Base-by-base conservation (phyloP, 73 alveolate genomes). In the Paramecium tetraurelia region DNA sequence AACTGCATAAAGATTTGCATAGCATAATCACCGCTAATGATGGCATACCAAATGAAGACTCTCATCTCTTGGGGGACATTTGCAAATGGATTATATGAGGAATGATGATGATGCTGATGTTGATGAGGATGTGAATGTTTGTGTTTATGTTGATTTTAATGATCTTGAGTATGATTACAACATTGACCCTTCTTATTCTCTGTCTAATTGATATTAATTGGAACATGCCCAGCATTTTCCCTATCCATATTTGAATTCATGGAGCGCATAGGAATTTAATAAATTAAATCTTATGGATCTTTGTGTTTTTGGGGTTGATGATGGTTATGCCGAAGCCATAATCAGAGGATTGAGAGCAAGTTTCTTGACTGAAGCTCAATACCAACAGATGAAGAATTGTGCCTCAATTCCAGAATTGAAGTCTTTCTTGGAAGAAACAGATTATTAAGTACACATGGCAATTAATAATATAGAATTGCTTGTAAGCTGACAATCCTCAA, bases 321-420 rank as follows among this genome's bases (percentile, higher is more conserved):
- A 97, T 93, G 99, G 99, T 69, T 98, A 96, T 92, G 96, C 99
- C 7, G 99, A 98, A 94, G 99, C 99, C 94, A 92, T 98, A 72
- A 84, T 95, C 76, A 89, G 99, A 87, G 99, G 99, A 21, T 95
- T 97, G 80, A 95, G 99, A 93, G 95, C 97, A 95, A 96, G 99
- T 63, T 97, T 98, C 97, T 94, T 98, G 83, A 93, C 95, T n/a
- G 98, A 97, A 41, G 99, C 98, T 57, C 94, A 96, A 83, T 98
- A 98, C 96, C 92, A 95, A 58, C 96, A 96, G 44, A 95, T 98
- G 93, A 95, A 96, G 92, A 96, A 95, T 80, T 95, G 99, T 92
- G 93, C 96, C 50, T 80, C 92, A 48, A 63, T 92, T 40, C 93
- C 86, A 31, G 94, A 89, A 70, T 83, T 89, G 22, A 89, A 89